Evolutionary conservation across 768 basidiomycete genomes (phyloP).

Genomic region (Panus rudis): DNA sequence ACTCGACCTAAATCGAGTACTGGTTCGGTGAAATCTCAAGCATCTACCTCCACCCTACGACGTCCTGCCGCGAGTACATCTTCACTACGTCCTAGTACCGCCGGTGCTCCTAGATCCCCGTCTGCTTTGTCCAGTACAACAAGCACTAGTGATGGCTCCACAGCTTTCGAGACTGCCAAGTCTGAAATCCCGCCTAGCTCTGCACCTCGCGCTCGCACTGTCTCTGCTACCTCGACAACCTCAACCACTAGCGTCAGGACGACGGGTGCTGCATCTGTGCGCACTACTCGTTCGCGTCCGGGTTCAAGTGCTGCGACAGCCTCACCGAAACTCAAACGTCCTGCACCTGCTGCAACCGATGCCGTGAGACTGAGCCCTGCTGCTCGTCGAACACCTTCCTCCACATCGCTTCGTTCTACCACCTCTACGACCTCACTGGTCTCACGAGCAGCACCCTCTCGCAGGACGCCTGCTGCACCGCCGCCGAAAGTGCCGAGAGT

Average conservation of each 20-base stretch:
- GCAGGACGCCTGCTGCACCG: conserved; percentile 12
- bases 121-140: conserved; percentile 17
- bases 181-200: conserved; percentile 29
- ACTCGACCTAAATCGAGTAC: conserved; percentile 21
- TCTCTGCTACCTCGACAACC: conserved; percentile 26
- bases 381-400: conserved; percentile 19
- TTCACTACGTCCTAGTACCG: conserved; percentile 21
- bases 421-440: conserved; percentile 20
- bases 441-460: conserved; percentile 15
- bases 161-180: conserved; percentile 41
- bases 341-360: conserved; percentile 15
- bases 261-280: conserved; percentile 19
- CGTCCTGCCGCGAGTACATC: conserved; percentile 21
- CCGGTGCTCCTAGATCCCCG: conserved; percentile 18
- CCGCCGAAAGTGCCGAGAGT: conserved; percentile 1
- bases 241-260: conserved; percentile 25
- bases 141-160: conserved; percentile 28
- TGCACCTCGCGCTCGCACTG: conserved; percentile 23
- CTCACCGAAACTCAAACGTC: conserved; percentile 13
- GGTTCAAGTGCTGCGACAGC: conserved; percentile 19
- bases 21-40: conserved; percentile 31
- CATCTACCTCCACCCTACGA: conserved; percentile 32
- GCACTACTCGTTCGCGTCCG: conserved; percentile 14
- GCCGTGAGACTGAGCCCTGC: conserved; percentile 8
- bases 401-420: conserved; percentile 23